These are phyloP conservation scores for Agaricus sinodeliciosus DNA, from an alignment of 768 basidiomycete genomes.

Conservation along the genomic window DNA sequence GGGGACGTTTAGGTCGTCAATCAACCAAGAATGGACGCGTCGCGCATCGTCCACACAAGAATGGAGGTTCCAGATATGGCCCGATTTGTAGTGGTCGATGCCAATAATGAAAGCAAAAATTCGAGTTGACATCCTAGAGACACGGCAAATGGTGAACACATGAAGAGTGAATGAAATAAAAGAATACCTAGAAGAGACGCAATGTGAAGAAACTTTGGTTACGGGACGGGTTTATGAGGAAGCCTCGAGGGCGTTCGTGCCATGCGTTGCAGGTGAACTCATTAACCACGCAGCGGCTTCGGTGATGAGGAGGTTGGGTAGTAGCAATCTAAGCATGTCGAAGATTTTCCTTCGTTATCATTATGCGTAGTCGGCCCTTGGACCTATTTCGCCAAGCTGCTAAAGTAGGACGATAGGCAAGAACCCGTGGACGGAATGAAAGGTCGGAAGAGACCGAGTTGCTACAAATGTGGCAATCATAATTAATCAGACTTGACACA, in stretches of 20 bases:
- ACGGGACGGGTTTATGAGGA: constrained; percentile 3
- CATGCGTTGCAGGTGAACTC: constrained; percentile 4
- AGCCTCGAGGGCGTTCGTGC: constrained; percentile 1
- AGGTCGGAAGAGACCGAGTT: neutral
- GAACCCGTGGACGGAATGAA: neutral
- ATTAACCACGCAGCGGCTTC: constrained; percentile 1
- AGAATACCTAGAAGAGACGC: constrained; percentile 1
- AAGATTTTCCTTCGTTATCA: neutral
- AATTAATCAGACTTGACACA: constrained; percentile 1
- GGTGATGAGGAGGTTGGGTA: neutral
- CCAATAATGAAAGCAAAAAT: constrained; percentile 65
- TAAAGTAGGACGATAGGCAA: neutral
- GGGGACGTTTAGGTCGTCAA: constrained; percentile 50
- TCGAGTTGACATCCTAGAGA: constrained; percentile 24
- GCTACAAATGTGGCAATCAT: neutral
- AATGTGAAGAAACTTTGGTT: neutral
- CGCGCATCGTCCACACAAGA: constrained; percentile 62
- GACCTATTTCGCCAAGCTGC: neutral
- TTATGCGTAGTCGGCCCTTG: neutral
- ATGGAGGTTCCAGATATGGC: constrained; percentile 57
- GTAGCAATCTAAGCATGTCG: neutral
- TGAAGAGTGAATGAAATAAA: neutral
- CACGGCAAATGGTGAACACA: neutral
- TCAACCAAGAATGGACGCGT: constrained; percentile 50
- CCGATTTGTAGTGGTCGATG: constrained; percentile 63